A percentile compares a stretch with the other conserved stretches of the same genome.
Conservation (phyloP, 768 basidiomycete species). For the Ramaria sp. region DNA sequence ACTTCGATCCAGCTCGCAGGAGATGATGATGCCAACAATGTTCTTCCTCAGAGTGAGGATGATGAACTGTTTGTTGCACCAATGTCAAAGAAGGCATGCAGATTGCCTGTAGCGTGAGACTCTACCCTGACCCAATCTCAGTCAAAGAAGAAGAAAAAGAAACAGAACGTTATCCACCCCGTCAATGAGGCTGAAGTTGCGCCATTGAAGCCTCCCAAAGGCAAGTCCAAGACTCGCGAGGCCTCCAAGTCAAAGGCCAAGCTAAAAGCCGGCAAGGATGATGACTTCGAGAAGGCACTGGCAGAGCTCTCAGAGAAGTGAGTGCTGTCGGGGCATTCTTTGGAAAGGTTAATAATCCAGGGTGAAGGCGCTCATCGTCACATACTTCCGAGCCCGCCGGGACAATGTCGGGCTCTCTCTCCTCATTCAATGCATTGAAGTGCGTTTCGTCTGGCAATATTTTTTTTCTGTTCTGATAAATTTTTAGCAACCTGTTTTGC, state of each 20-base stretch:
- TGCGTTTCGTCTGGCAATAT: neutral
- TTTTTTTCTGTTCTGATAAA: neutral
- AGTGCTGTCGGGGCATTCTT: constrained; percentile 7
- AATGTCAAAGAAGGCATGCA: constrained; percentile 14
- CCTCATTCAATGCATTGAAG: constrained; percentile 11
- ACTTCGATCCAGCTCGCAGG: constrained; percentile 21
- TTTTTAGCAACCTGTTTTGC: constrained; percentile 41
- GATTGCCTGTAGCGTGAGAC: neutral
- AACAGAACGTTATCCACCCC: constrained; percentile 6
- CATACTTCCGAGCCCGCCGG: neutral
- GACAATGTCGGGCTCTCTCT: constrained; percentile 15
- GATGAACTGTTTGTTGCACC: constrained; percentile 18
- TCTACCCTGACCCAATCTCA: constrained; percentile 8
- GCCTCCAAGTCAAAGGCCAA: constrained; percentile 34
- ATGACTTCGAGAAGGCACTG: constrained; percentile 78
- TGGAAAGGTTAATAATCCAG: neutral
- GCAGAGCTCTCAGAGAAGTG: constrained; percentile 78
- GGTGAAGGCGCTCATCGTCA: constrained; percentile 23
- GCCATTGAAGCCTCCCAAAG: constrained; percentile 3
- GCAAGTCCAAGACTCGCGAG: constrained; percentile 22
- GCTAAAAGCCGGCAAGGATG: constrained; percentile 45
- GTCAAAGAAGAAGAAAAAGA: constrained; percentile 34
- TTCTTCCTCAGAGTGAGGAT: constrained; percentile 29
- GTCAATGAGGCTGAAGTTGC: constrained; percentile 9
- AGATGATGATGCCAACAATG: constrained; percentile 18